These are phyloP conservation scores for Pestalotiopsis fici DNA, from an alignment of 2,329 filamentous ascomycete species.

Conservation along the genomic window DNA sequence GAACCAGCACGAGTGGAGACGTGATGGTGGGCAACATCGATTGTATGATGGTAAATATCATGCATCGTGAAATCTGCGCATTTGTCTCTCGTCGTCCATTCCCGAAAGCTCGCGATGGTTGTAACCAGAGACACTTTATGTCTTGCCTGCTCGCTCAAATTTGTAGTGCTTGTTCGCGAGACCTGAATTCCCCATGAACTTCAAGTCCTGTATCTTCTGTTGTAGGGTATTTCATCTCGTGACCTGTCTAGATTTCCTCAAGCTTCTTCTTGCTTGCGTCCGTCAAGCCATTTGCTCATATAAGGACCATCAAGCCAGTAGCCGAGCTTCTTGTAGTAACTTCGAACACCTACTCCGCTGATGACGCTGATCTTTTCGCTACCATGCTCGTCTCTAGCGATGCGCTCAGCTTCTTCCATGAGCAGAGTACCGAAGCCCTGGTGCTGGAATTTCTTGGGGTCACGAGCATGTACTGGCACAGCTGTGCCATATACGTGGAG, in stretches of 20 bases:
- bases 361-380: constrained; percentile 96
- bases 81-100: too few relatives aligned
- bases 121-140: too few relatives aligned
- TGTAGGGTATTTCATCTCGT: too few relatives aligned
- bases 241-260: background rate
- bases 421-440: constrained; percentile 94
- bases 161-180: too few relatives aligned
- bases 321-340: constrained; percentile 90
- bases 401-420: constrained; percentile 97
- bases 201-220: too few relatives aligned
- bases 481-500: constrained; percentile 96
- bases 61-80: too few relatives aligned
- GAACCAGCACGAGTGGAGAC: too few relatives aligned
- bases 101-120: too few relatives aligned
- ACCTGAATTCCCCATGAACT: too few relatives aligned
- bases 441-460: constrained; percentile 97
- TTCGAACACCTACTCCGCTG: constrained; percentile 93
- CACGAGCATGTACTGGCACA: constrained; percentile 93
- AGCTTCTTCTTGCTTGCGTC: constrained; percentile 29
- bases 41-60: too few relatives aligned
- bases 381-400: constrained; percentile 90
- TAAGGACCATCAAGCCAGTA: constrained; percentile 94
- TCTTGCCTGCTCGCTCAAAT: too few relatives aligned
- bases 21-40: too few relatives aligned
- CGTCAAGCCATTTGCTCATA: constrained; percentile 68